Evolutionary conservation across 2,329 filamentous ascomycete genomes (phyloP).

Genomic region (Dothideomycetes sp.): DNA sequence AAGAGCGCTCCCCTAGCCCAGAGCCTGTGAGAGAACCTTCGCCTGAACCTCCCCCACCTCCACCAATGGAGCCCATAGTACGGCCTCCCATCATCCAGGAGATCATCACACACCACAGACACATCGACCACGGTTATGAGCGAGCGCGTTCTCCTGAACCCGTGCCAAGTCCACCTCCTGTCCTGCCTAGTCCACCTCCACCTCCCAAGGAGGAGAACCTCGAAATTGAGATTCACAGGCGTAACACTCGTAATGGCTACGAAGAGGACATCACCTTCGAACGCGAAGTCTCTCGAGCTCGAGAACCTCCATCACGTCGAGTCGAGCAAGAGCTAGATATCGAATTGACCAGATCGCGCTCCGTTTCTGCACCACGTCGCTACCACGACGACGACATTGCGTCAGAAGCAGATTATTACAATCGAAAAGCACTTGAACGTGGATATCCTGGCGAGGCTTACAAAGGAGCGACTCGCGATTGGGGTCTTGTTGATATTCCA

Average conservation of each 20-base stretch:
- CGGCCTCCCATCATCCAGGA: conserved; percentile 78
- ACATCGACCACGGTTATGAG: conserved; percentile 68
- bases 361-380: conserved; percentile 38
- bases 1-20: conserved; percentile 18
- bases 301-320: conserved; percentile 5
- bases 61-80: conserved; percentile 55
- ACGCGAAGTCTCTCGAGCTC: conserved; percentile 12
- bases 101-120: conserved; percentile 78
- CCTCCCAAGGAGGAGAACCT: conserved; percentile 39
- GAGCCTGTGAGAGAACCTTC: conserved; percentile 34
- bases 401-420: conserved; percentile 51
- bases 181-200: conserved; percentile 42
- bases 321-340: conserved; percentile 11
- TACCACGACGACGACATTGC: conserved; percentile 44
- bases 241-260: conserved; percentile 47
- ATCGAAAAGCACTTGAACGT: conserved; percentile 59
- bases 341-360: conserved; percentile 29
- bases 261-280: conserved; percentile 60
- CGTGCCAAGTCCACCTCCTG: conserved; percentile 33
- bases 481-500: conserved; percentile 76
- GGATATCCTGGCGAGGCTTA: conserved; percentile 64
- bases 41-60: conserved; percentile 37
- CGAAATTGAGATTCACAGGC: conserved; percentile 48
- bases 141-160: conserved; percentile 28
- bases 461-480: conserved; percentile 64